Evolutionary conservation across 192 early-diverging fungal genomes (phyloP), one percentile per base, ranked within the genome.

Genomic region (Lunasporangiospora selenospora): DNA sequence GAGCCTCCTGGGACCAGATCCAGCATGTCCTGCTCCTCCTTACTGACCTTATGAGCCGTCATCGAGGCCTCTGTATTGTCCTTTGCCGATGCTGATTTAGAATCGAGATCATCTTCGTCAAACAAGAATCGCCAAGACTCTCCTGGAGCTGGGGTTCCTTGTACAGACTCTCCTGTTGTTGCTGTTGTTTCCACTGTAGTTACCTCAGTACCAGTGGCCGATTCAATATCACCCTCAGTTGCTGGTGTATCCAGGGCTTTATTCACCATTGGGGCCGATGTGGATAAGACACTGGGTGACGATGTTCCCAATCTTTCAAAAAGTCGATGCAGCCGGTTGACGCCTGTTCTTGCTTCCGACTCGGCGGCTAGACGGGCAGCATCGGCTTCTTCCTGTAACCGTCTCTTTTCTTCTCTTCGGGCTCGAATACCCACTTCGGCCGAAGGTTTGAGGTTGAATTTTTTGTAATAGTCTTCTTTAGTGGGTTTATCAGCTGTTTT

Each of bases 91-190:
- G 32, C 59, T n/a, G n/a, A n/a, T 15, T n/a, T 21, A 19, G 5
- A 12, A 24, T 47, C 45, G 12, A 73, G n/a, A 47, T 73, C 69
- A 18, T 56, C 54, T 34, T 73, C 60, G n/a, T 73, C 69, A 47
- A 73, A 73, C 31, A 73, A 39, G 21, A 73, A 73, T 49, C 63
- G 62, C 69, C 69, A 73, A 8, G 69, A 62, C 1, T 73, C 53
- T n/a, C n/a, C n/a, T n/a, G n/a, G n/a, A n/a, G n/a, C n/a, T n/a
- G n/a, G n/a, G n/a, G n/a, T n/a, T n/a, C n/a, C n/a, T n/a, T n/a
- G n/a, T n/a, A n/a, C n/a, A n/a, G n/a, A n/a, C n/a, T n/a, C n/a
- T n/a, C n/a, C n/a, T n/a, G n/a, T n/a, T n/a, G n/a, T n/a, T n/a
- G n/a, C n/a, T n/a, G n/a, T n/a, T n/a, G n/a, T n/a, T n/a, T n/a